These are phyloP conservation scores for Odontarrhena argentea DNA, from an alignment of 345 rosid species.

Conservation along the genomic window DNA sequence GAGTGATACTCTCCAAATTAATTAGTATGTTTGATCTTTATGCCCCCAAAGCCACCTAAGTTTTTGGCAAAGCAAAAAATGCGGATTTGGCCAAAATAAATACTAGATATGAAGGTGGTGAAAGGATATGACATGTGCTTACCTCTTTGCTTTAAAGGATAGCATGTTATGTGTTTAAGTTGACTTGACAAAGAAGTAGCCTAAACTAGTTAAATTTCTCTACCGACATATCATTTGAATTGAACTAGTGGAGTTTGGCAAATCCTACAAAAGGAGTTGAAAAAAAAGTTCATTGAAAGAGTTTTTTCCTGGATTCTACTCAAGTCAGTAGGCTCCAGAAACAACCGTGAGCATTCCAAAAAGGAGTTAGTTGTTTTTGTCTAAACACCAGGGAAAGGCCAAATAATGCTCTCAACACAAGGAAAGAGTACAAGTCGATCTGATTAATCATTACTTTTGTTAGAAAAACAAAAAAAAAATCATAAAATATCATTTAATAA, in stretches of 20 bases:
- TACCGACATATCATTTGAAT: conserved; percentile 7
- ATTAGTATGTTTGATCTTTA: too few relatives aligned
- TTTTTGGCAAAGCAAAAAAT: too few relatives aligned
- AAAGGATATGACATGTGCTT: too few relatives aligned
- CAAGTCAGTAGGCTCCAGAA: too few relatives aligned
- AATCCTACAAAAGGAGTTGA: neutral
- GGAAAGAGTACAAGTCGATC: conserved; percentile 1
- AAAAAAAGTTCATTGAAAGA: neutral
- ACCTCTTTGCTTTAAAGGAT: too few relatives aligned
- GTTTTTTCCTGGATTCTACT: too few relatives aligned
- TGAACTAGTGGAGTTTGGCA: neutral
- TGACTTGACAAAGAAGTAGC: neutral
- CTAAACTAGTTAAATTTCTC: neutral
- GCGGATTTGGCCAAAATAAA: too few relatives aligned
- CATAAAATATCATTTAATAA: too few relatives aligned
- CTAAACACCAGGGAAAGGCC: neutral
- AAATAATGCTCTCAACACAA: conserved; percentile 10
- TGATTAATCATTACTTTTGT: neutral
- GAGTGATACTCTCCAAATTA: too few relatives aligned
- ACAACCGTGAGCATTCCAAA: neutral
- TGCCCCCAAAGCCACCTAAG: too few relatives aligned
- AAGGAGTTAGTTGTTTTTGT: neutral
- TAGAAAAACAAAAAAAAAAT: too few relatives aligned
- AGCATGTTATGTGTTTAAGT: conserved; percentile 3
- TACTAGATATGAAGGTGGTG: too few relatives aligned